Percentiles rank a stretch among this genome's conserved stretches.
phyloP scores from a whole-genome alignment of 23 red algal species.

The Cyanidioschyzon merolae region DNA sequence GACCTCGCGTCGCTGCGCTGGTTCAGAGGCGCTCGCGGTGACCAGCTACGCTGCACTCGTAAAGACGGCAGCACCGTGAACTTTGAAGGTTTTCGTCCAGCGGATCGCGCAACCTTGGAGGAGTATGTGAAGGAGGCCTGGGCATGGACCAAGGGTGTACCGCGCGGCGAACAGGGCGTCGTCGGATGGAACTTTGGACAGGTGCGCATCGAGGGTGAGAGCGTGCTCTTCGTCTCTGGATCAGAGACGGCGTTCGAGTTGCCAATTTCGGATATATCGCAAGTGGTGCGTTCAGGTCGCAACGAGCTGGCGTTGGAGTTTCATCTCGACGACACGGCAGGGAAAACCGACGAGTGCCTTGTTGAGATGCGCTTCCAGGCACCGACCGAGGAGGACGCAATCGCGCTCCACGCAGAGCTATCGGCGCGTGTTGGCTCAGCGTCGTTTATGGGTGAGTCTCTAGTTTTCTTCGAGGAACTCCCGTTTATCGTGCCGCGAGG shows the following conservation, averaged over 20 bases:
- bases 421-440: constrained; percentile 55
- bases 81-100: constrained; percentile 56
- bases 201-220: constrained; percentile 35
- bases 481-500: constrained; percentile 75
- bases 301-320: constrained; percentile 90
- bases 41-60: constrained; percentile 43
- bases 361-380: constrained; percentile 84
- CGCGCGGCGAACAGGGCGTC: constrained; percentile 37
- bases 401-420: constrained; percentile 44
- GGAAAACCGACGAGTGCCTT: constrained; percentile 64
- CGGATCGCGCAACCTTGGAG: constrained; percentile 29
- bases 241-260: constrained; percentile 74
- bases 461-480: constrained; percentile 71
- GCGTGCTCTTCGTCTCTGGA: constrained; percentile 49
- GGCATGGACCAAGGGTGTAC: constrained; percentile 8
- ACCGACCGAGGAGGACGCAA: constrained; percentile 49
- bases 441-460: constrained; percentile 81
- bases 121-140: constrained; percentile 26
- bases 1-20: constrained; percentile 47
- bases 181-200: constrained; percentile 79
- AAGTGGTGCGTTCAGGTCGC: constrained; percentile 56
- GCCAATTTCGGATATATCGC: constrained; percentile 57
- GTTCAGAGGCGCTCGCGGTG: constrained; percentile 57
- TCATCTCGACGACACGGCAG: constrained; percentile 95
- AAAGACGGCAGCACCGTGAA: constrained; percentile 35